phyloP scores from a whole-genome alignment of 2,329 filamentous ascomycete species.

The Magnaporthales sp. region DNA sequence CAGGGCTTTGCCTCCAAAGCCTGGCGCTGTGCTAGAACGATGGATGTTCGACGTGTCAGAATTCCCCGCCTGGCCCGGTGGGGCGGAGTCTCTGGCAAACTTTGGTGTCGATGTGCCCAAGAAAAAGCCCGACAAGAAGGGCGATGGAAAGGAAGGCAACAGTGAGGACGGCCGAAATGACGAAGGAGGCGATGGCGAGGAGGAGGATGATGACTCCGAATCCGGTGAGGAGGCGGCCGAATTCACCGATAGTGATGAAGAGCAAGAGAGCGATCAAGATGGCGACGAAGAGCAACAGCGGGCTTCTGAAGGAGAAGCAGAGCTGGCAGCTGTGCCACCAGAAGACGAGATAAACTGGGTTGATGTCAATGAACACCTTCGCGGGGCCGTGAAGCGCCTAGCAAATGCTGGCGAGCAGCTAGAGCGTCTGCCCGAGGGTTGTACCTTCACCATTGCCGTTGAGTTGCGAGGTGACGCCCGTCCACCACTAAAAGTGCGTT shows the following conservation, averaged over 20 bases:
- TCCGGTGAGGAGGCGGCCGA: constrained; percentile 6
- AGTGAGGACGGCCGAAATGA: neutral
- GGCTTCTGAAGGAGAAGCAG: neutral
- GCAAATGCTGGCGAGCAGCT: constrained; percentile 51
- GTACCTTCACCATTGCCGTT: constrained; percentile 68
- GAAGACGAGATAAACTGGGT: constrained; percentile 33
- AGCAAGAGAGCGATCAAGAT: constrained; percentile 7
- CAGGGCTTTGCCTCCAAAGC: constrained; percentile 10
- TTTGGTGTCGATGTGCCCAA: constrained; percentile 14
- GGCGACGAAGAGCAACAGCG: constrained; percentile 9
- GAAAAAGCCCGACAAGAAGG: constrained; percentile 6
- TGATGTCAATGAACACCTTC: constrained; percentile 64
- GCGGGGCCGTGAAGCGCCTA: constrained; percentile 56
- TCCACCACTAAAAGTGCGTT: constrained; percentile 42
- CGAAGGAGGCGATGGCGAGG: constrained; percentile 1
- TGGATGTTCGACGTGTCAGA: constrained; percentile 50
- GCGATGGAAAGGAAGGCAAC: neutral
- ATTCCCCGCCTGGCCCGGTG: constrained; percentile 38
- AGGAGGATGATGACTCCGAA: constrained; percentile 9
- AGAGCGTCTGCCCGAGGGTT: constrained; percentile 48
- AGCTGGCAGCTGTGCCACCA: neutral
- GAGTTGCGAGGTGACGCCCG: constrained; percentile 53
- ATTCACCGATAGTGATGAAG: neutral
- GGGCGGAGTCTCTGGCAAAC: constrained; percentile 20
- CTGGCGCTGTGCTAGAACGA: constrained; percentile 42